Conservation (phyloP, 176 grass and related monocot species). For the Olyra latifolia region DNA sequence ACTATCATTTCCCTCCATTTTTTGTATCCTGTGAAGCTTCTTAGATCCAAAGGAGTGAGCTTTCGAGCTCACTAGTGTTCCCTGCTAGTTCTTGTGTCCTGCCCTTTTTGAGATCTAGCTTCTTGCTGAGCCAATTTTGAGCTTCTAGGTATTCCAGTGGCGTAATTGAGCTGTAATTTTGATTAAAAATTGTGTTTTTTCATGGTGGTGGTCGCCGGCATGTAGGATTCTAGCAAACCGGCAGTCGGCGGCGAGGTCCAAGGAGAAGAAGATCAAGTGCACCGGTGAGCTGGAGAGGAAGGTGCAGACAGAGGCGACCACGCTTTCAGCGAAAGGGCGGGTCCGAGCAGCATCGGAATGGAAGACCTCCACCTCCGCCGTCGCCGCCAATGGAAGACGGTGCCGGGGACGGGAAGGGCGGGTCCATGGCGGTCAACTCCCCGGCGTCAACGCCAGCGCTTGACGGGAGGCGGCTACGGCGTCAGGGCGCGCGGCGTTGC, state of each 20-base stretch:
- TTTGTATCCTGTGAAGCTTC: background rate
- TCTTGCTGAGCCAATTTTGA: background rate
- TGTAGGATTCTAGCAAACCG: slow-evolving; percentile 94
- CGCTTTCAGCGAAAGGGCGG: slow-evolving; percentile 95
- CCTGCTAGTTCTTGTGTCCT: background rate
- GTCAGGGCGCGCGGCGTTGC: too few relatives aligned
- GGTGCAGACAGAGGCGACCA: slow-evolving; percentile 95
- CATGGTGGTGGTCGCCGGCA: background rate
- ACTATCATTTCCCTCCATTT: background rate
- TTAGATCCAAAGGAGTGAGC: background rate
- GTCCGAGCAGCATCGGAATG: too few relatives aligned
- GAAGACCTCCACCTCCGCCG: too few relatives aligned
- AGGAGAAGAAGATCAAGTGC: slow-evolving; percentile 95
- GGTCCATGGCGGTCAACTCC: too few relatives aligned
- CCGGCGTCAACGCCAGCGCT: too few relatives aligned
- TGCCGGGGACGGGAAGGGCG: too few relatives aligned
- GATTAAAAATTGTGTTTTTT: too few relatives aligned
- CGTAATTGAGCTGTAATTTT: background rate
- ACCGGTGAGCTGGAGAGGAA: slow-evolving; percentile 90
- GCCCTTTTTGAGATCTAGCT: slow-evolving; percentile 6
- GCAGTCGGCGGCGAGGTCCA: slow-evolving; percentile 86
- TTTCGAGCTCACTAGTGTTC: background rate
- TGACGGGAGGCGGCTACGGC: too few relatives aligned
- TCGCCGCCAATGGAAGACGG: too few relatives aligned
- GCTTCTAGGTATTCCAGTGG: background rate